These are phyloP conservation scores for Rhytidhysteron rufulum DNA, from an alignment of 2,329 filamentous ascomycete species.

Conservation along the genomic window DNA sequence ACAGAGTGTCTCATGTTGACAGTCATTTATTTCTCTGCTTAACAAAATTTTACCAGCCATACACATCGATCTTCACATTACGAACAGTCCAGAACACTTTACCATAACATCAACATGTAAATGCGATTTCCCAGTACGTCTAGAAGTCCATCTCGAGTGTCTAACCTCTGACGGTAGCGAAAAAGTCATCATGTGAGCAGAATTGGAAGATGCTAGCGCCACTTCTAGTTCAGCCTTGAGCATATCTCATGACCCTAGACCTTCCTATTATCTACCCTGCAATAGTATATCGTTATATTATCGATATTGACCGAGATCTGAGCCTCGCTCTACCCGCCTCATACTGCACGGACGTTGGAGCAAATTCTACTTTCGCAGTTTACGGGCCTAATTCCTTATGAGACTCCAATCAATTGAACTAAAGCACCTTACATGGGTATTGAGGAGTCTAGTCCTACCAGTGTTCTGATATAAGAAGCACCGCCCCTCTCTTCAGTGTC, in stretches of 20 bases:
- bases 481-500: constrained; percentile 7
- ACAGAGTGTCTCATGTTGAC: constrained; percentile 24
- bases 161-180: no score
- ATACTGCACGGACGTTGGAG: constrained; percentile 24
- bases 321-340: constrained; percentile 25
- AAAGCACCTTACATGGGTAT: constrained; percentile 6
- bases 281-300: constrained; percentile 19
- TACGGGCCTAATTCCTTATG: constrained; percentile 36
- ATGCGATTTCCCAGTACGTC: no score
- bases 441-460: constrained; percentile 4
- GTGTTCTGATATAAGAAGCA: constrained; percentile 27
- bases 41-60: constrained; percentile 15
- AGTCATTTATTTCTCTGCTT: constrained; percentile 21
- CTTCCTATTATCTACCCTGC: constrained; percentile 18
- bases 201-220: constrained; percentile 12
- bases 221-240: constrained; percentile 14
- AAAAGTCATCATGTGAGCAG: constrained; percentile 9
- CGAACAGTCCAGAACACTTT: constrained; percentile 3
- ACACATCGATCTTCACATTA: constrained; percentile 10
- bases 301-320: constrained; percentile 24
- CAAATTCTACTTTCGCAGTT: constrained; percentile 23
- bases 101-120: constrained; percentile 1
- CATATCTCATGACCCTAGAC: constrained; percentile 12
- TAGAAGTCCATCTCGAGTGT: no score
- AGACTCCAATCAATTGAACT: constrained; percentile 10